phyloP scores from a whole-genome alignment of 495 filamentous ascomycete genomes.

The Thermothielavioides terrestris region DNA sequence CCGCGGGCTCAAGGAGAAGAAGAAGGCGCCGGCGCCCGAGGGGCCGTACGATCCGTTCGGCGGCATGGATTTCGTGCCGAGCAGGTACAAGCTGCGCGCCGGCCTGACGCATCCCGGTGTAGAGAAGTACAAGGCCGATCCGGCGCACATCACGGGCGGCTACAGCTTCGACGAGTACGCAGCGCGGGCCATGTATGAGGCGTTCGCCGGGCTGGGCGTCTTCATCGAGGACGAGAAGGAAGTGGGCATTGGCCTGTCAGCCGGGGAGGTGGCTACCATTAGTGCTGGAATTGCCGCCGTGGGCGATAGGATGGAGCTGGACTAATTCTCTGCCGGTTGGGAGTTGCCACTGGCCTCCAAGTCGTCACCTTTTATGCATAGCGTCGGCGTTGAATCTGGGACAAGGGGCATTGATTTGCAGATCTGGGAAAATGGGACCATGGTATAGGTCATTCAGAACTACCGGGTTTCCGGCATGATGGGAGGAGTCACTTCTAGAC shows the following conservation, averaged over 20 bases:
- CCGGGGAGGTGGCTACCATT: slow-evolving; percentile 26
- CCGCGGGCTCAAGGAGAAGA: slow-evolving; percentile 65
- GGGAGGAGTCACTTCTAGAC: no score
- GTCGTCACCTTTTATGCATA: slow-evolving; percentile 12
- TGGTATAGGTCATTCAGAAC: no score
- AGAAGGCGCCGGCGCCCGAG: slow-evolving; percentile 23
- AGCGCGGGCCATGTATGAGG: slow-evolving; percentile 69
- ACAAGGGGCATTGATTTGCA: no score
- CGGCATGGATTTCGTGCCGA: slow-evolving; percentile 56
- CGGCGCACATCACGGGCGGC: slow-evolving; percentile 60
- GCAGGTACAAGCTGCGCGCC: slow-evolving; percentile 56
- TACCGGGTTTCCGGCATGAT: neutral
- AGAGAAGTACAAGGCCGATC: slow-evolving; percentile 20
- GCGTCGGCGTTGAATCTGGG: slow-evolving; percentile 14
- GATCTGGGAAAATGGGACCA: neutral
- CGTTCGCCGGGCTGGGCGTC: slow-evolving; percentile 75
- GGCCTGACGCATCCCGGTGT: slow-evolving; percentile 57
- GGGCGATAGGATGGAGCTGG: slow-evolving; percentile 37
- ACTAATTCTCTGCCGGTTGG: slow-evolving; percentile 17
- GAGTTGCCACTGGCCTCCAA: neutral
- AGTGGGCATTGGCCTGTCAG: slow-evolving; percentile 20
- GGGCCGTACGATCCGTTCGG: slow-evolving; percentile 86
- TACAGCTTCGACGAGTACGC: slow-evolving; percentile 78
- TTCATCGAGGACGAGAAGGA: slow-evolving; percentile 74
- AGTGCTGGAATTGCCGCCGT: slow-evolving; percentile 29